Conservation (phyloP, 257 asterid species). For the Lantana camara region DNA sequence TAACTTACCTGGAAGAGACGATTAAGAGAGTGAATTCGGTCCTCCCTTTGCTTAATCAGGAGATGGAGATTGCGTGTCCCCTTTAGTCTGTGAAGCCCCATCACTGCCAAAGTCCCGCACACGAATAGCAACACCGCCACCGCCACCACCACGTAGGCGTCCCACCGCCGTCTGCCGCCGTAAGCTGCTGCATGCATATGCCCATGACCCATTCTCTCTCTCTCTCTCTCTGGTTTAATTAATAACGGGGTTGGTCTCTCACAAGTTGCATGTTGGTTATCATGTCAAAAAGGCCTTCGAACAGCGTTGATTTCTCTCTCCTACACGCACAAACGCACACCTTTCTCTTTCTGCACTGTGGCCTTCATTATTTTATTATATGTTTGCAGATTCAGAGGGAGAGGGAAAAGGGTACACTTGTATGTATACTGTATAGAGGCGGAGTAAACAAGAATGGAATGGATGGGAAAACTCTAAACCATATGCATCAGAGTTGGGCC, state of each 20-base stretch:
- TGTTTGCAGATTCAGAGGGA: no score
- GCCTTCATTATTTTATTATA: no score
- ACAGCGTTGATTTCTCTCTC: no score
- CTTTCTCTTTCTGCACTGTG: no score
- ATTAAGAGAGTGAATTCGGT: slow-evolving; percentile 52
- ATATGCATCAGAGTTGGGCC: no score
- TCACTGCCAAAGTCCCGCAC: slow-evolving; percentile 51
- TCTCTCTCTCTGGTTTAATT: slow-evolving; percentile 18
- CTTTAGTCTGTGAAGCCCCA: slow-evolving; percentile 57
- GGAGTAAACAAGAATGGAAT: no score
- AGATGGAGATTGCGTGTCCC: slow-evolving; percentile 50
- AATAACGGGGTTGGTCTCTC: no score
- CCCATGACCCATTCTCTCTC: slow-evolving; percentile 24
- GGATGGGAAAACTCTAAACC: no score
- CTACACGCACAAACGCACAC: no score
- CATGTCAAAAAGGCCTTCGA: background rate
- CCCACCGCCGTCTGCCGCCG: slow-evolving; percentile 40
- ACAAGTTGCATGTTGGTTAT: background rate
- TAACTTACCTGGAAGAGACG: slow-evolving; percentile 58
- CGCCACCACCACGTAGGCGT: slow-evolving; percentile 33
- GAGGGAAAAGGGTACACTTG: no score
- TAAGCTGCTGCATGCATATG: slow-evolving; percentile 30
- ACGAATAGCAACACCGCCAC: slow-evolving; percentile 52
- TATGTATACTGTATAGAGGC: no score
- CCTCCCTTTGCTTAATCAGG: slow-evolving; percentile 50